Percentiles rank a stretch among this genome's conserved stretches.
Conservation (phyloP, 352 stramenopile genomes). For the Pythium brachiatum region DNA sequence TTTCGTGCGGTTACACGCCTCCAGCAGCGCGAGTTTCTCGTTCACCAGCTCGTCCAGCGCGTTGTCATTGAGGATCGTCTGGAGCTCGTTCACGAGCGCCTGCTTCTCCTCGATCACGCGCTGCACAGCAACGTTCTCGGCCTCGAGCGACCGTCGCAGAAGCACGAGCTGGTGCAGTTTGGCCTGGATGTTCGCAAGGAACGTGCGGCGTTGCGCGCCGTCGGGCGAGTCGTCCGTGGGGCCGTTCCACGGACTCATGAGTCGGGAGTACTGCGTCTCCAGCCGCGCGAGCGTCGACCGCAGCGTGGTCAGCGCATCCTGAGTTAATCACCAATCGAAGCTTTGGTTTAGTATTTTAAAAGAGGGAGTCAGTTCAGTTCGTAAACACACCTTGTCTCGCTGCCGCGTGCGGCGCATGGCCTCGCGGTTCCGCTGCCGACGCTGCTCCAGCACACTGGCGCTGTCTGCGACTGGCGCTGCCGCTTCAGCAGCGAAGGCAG, state of each 20-base stretch:
- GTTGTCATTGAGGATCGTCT: constrained; percentile 25
- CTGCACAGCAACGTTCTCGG: constrained; percentile 24
- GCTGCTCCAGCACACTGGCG: constrained; percentile 4
- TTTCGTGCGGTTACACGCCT: background rate
- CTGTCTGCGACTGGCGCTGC: background rate
- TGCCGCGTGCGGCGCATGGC: constrained; percentile 32
- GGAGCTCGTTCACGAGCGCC: constrained; percentile 13
- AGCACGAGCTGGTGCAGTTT: constrained; percentile 31
- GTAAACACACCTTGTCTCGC: constrained; percentile 23
- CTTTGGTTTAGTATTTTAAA: no score
- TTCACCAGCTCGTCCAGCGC: constrained; percentile 29
- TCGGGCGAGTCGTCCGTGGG: background rate
- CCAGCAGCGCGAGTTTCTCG: constrained; percentile 37
- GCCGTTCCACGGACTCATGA: constrained; percentile 9
- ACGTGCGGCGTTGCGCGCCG: constrained; percentile 7
- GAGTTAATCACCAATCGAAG: background rate
- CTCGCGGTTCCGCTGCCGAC: constrained; percentile 30
- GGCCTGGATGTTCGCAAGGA: constrained; percentile 14
- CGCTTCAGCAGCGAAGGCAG: no score
- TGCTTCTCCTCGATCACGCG: constrained; percentile 20
- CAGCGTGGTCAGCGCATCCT: constrained; percentile 30
- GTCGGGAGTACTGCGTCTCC: constrained; percentile 21
- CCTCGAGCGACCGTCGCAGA: constrained; percentile 28
- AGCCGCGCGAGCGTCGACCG: constrained; percentile 25
- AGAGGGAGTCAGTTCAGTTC: no score